Evolutionary conservation across 441 rosid genomes (phyloP), one percentile per base, ranked within the genome.

Genomic region (Bruguiera hainesii): DNA sequence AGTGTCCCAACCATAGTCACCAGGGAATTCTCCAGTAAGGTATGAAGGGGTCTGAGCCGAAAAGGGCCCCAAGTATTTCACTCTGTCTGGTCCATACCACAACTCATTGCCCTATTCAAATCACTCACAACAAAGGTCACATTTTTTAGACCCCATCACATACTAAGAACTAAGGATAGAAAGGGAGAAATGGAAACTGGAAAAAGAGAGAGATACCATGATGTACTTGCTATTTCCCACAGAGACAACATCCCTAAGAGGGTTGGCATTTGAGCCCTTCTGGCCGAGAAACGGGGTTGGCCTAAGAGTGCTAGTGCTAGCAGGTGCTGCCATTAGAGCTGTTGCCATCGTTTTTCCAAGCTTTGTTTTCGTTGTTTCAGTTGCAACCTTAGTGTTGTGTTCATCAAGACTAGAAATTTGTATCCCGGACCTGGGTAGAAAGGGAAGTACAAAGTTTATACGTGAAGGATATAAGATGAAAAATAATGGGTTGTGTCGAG

Each of bases 1-100:
- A 51, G 97, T 94, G 76, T 94, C 97, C 96, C 98, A 94, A 60
- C 98, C 97, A 69, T 94, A 91, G 73, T 94, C 97, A n/a, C 97
- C 93, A 20, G 93, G 98, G 70, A 94, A 94, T 75, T 89, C 98
- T 71, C 97, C 97, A 57, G 79, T 90, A 74, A 91, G 81, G 79
- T 91, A 87, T 33, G 97, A 84, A 10, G 98, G 98, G 59, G 95
- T 94, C 75, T 94, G 97, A 19, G 95, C 96, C 11, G 98, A 94
- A 72, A 94, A 91, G 8, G 98, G 98, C 73, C 97, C 98, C 81
- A 89, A 80, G 81, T 91, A 91, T 81, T 93, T 93, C 71, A 93
- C 89, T 79, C 97, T 84, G 78, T 91, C 97, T 33, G 96, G 96
- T 72, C 97, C 98, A 68, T 93, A 89, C 98, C 97, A 93, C 78